These are phyloP conservation scores for Serendipita indica DNA, from an alignment of 768 basidiomycete genomes.

Conservation along the genomic window DNA sequence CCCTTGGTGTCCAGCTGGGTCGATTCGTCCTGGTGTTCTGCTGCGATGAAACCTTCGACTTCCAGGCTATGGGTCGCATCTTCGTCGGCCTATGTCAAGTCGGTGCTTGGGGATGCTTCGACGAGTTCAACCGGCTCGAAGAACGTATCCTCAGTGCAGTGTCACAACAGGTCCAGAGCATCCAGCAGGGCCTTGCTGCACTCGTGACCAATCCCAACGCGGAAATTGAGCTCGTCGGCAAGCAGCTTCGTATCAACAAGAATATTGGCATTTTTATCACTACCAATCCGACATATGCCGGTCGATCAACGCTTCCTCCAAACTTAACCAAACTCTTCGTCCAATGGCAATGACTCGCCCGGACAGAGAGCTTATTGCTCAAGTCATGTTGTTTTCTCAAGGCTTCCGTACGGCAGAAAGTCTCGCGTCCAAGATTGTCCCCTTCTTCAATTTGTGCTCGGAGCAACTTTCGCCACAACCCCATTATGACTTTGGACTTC, in stretches of 20 bases:
- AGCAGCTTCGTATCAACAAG: constrained; percentile 80
- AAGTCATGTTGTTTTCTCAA: constrained; percentile 99
- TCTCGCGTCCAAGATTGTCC: constrained; percentile 95
- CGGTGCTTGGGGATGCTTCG: constrained; percentile 97
- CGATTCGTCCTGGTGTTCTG: constrained; percentile 99
- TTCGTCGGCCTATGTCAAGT: constrained; percentile 98
- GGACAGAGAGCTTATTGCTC: constrained; percentile 95
- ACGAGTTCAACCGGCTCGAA: constrained; percentile 95
- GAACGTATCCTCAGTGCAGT: constrained; percentile 96
- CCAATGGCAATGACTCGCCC: constrained; percentile 99
- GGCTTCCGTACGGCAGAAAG: constrained; percentile 96
- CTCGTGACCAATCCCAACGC: constrained; percentile 69
- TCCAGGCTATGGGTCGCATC: constrained; percentile 99
- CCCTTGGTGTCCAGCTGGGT: constrained; percentile 91
- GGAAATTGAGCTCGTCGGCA: constrained; percentile 93
- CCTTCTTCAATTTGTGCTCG: constrained; percentile 97
- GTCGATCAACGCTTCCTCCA: constrained; percentile 79
- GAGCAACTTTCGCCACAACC: constrained; percentile 95
- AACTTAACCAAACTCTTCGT: constrained; percentile 85
- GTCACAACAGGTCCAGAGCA: constrained; percentile 96
- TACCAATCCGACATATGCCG: constrained; percentile 97
- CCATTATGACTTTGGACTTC: constrained; percentile 97
- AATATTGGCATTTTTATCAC: constrained; percentile 99
- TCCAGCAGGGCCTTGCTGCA: constrained; percentile 86
- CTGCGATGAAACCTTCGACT: constrained; percentile 98